A percentile compares a stretch with the other conserved stretches of the same genome.
These are phyloP conservation scores for Trapa incisa DNA, from an alignment of 345 rosid species.

Conservation along the genomic window DNA sequence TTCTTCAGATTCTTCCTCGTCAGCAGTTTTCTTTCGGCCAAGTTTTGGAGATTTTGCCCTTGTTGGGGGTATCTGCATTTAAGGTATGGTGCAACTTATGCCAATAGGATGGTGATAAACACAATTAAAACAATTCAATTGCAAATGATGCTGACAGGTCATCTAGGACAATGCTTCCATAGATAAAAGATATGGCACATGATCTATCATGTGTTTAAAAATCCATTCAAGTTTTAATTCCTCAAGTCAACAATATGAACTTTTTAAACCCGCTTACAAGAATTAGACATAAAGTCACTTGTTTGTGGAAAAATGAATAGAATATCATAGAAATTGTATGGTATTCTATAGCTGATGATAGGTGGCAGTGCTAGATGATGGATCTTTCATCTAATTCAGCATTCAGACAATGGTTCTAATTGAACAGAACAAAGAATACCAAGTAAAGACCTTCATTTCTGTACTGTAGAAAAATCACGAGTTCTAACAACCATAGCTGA, in stretches of 20 bases:
- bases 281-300: neutral
- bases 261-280: neutral
- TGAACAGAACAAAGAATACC: too few species aligned
- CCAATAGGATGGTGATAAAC: neutral
- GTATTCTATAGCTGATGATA: neutral
- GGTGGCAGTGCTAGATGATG: neutral
- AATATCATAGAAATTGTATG: neutral
- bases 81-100: neutral
- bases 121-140: neutral
- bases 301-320: neutral
- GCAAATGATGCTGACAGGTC: neutral
- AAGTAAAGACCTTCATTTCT: too few species aligned
- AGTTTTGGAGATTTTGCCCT: slow-evolving; percentile 97
- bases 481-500: too few species aligned
- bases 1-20: slow-evolving; percentile 38
- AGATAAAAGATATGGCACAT: neutral
- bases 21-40: slow-evolving; percentile 61
- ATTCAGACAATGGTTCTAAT: too few species aligned
- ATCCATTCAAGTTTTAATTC: neutral
- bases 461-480: too few species aligned
- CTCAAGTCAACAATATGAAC: neutral
- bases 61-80: slow-evolving; percentile 74
- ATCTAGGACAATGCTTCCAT: neutral
- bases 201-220: neutral
- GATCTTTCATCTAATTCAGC: neutral